Percentiles rank a stretch among this genome's conserved stretches.
Evolutionary conservation across 441 rosid genomes (phyloP).

Genomic region (Hura crepitans): DNA sequence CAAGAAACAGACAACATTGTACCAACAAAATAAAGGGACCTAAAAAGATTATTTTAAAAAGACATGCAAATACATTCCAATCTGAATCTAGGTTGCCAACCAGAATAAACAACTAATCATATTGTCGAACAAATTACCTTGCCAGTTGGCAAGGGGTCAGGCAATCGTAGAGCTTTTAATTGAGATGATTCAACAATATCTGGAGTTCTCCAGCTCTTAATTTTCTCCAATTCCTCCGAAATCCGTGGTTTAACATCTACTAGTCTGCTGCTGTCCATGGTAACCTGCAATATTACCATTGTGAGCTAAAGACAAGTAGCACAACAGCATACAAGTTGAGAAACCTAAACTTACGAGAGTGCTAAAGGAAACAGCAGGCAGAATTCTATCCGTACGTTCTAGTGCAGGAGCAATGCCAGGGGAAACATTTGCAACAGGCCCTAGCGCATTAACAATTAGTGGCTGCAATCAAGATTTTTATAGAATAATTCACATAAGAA

Average conservation of each 20-base stretch:
- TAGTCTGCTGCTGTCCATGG: conserved; percentile 41
- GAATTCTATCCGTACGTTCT: conserved; percentile 45
- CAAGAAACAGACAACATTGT: no score
- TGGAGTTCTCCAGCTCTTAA: conserved; percentile 42
- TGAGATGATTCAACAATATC: conserved; percentile 44
- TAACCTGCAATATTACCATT: conserved; percentile 30
- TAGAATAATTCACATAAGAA: conserved; percentile 13
- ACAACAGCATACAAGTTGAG: conserved; percentile 14
- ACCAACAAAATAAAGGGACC: not conserved
- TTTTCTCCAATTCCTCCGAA: conserved; percentile 38
- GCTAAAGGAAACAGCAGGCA: conserved; percentile 37
- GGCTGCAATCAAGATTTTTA: conserved; percentile 32
- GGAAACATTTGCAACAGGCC: conserved; percentile 38
- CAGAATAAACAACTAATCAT: not conserved
- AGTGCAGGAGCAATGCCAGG: conserved; percentile 35
- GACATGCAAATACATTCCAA: not conserved
- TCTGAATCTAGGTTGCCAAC: not conserved
- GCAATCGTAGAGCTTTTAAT: conserved; percentile 39
- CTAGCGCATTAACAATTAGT: conserved; percentile 41
- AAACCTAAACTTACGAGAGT: conserved; percentile 35
- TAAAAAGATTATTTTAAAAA: not conserved
- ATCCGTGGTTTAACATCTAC: conserved; percentile 49
- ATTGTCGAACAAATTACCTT: conserved; percentile 29
- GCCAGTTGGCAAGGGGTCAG: conserved; percentile 37
- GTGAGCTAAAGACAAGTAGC: conserved; percentile 18